Base-by-base conservation (phyloP, 805 yeast genomes). In the Candida caryicola region DNA sequence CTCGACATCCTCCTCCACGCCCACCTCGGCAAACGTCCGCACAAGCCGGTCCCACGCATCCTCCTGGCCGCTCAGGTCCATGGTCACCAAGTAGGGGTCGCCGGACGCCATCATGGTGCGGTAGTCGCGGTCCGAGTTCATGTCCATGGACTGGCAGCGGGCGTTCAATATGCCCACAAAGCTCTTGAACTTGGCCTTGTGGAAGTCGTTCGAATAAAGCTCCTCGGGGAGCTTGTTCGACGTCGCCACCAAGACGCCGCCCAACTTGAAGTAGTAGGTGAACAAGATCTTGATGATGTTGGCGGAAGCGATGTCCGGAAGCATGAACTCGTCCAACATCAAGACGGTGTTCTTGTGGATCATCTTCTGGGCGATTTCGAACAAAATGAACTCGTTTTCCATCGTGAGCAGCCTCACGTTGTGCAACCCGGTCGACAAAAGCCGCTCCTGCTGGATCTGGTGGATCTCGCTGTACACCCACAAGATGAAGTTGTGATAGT, bases 251-350 rank as follows among this genome's bases (percentile, higher is more conserved):
- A 83, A 57, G 0, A 83, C 85, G 4, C 90, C 90, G 2, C 90
- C 90, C 9, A 83, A 55, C 48, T 78, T 81, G 65, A 83, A 82
- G 60, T 76, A 83, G 54, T 76, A 81, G 0, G 83, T 78, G 58
- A 83, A 81, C 34, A 83, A 57, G 10, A 80, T 68, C 54, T 79
- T 77, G 40, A 83, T 63, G 26, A 83, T 79, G 49, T 81, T 82
- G 1, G 87, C 89, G 16, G 85, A 74, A 0, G 88, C 85, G 26
- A 84, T 69, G 52, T 83, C 90, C 0, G 90, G 90, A 21, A 83
- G 54, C 84, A 82, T 81, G 60, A 83, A 83, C 55, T 84, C 90
- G 54, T 83, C 90, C 29, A 83, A 58, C 57, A 82, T 66, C 42
- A 83, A 57, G 10, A 83, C 64, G 1, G 86, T 79, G 50, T 73